A percentile compares a stretch with the other conserved stretches of the same genome.
These are phyloP conservation scores for Misopates orontium DNA, from an alignment of 257 asterid species.

Conservation along the genomic window DNA sequence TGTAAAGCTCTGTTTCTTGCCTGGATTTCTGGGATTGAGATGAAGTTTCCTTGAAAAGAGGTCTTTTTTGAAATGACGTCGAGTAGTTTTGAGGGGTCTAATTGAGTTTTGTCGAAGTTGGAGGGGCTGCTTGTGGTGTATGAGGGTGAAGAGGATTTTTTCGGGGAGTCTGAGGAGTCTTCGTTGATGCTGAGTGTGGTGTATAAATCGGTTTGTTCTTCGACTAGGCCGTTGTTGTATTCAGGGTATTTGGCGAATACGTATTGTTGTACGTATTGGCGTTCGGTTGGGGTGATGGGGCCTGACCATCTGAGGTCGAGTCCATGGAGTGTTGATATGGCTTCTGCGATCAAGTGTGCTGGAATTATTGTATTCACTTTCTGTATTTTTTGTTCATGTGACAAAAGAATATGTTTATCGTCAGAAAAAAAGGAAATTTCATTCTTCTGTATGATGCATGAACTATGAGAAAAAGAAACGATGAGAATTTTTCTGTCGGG, in stretches of 20 bases:
- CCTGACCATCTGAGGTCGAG: slow-evolving; percentile 86
- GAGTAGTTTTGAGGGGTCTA: slow-evolving; percentile 63
- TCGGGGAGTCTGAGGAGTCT: slow-evolving; percentile 33
- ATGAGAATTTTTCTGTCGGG: no score
- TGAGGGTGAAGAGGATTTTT: slow-evolving; percentile 33
- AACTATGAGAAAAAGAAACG: no score
- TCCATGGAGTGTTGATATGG: slow-evolving; percentile 79
- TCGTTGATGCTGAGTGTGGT: slow-evolving; percentile 40
- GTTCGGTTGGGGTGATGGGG: slow-evolving; percentile 78
- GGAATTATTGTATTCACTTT: slow-evolving; percentile 71
- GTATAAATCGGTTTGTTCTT: slow-evolving; percentile 44
- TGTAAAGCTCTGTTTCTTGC: slow-evolving; percentile 65
- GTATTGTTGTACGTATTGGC: slow-evolving; percentile 73
- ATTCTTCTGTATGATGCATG: no score
- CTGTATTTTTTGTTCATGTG: slow-evolving; percentile 28
- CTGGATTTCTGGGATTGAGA: slow-evolving; percentile 79
- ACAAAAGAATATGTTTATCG: no score
- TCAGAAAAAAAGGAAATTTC: no score
- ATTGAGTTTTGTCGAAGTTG: slow-evolving; percentile 40
- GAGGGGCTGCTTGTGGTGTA: slow-evolving; percentile 24
- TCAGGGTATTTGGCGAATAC: slow-evolving; percentile 81
- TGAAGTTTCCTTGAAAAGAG: slow-evolving; percentile 57
- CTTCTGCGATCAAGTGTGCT: slow-evolving; percentile 79
- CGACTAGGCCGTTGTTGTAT: slow-evolving; percentile 62
- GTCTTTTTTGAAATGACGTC: slow-evolving; percentile 55